Percentiles rank a stretch among this genome's conserved stretches.
These are phyloP conservation scores for Blastomyces parvus DNA, from an alignment of 2,329 filamentous ascomycete species.

Conservation along the genomic window DNA sequence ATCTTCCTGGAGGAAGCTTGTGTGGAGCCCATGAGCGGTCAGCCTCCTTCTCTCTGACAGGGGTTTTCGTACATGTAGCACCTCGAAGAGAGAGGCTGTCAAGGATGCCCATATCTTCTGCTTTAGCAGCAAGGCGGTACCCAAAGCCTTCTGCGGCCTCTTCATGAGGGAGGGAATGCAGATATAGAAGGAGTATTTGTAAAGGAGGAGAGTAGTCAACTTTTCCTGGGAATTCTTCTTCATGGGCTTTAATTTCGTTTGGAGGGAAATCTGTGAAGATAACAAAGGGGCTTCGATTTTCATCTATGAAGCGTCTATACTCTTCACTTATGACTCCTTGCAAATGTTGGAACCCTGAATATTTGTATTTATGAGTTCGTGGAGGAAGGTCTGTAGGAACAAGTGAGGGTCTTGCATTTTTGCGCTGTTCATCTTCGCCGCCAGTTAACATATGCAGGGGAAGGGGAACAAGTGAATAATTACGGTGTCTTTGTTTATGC, in stretches of 20 bases:
- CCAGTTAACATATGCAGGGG: background rate
- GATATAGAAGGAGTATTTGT: conserved; percentile 2
- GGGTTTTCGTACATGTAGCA: background rate
- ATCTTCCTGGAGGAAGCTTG: background rate
- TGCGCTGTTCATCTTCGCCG: background rate
- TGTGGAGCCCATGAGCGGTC: background rate
- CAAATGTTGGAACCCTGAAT: conserved; percentile 3
- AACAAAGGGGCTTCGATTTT: background rate
- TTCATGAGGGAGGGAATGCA: conserved; percentile 1
- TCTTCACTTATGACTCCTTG: background rate
- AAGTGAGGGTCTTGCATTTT: conserved; percentile 4
- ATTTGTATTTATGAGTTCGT: conserved; percentile 1
- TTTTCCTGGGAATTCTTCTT: background rate
- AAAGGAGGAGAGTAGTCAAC: conserved; percentile 3
- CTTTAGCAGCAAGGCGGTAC: background rate
- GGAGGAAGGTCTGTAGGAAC: background rate
- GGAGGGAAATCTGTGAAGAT: background rate
- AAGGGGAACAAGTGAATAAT: background rate
- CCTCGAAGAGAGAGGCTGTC: background rate
- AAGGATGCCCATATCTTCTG: background rate
- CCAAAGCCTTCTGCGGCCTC: background rate
- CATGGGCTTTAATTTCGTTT: background rate
- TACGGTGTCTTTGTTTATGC: background rate
- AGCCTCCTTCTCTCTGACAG: background rate
- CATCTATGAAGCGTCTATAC: background rate